Base-by-base conservation (phyloP, 2,329 filamentous ascomycete genomes). In the Aspergillus viridinutans region DNA sequence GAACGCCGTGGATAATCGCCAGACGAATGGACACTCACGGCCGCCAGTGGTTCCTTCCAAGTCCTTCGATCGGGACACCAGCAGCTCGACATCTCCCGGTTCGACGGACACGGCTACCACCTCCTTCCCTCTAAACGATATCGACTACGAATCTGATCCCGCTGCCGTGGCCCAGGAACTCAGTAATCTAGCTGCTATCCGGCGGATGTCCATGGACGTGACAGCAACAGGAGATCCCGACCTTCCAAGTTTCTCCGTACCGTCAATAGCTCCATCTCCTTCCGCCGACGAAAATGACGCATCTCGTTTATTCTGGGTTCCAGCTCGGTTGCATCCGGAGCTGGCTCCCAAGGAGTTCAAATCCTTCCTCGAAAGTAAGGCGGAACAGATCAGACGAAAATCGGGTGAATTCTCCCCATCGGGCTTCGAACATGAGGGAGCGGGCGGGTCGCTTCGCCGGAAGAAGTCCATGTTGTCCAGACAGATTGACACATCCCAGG, bases 391-490 rank as follows among this genome's bases (percentile, higher is more conserved):
- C 65, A 88, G 91, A 72, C 83, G 92, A 63, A 85, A 90, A 66
- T 96, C 92, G 1, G 88, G 88, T 25, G 91, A 87, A 64, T 87
- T 81, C 61, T 81, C 81, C 40, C 76, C 92, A 65, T 63, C 53
- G 57, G 62, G 81, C 64, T 59, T 84, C 68, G 78, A 85, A 60
- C 73, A 81, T 74, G 74, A 84, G 75, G 71, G 77, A 12, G 85
- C 75, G 4, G 71, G 67, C 12, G 84, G 84, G 17, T 83, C 89
- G 42, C 72, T 97, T 61, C 83, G 87, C 64, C 85, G 94, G 66
- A 96, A 96, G 75, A 96, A 94, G 75, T 97, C 93, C 0, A 97
- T 96, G 90, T 81, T 99, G 4, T 97, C 93, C 5, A 85, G 89
- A 57, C 92, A 97, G 72, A 90, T 99, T 58, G 90, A 96, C 64